Percentiles rank a stretch among this genome's conserved stretches.
These are phyloP conservation scores for Exophiala oligosperma DNA, from an alignment of 2,329 filamentous ascomycete species.

Conservation along the genomic window DNA sequence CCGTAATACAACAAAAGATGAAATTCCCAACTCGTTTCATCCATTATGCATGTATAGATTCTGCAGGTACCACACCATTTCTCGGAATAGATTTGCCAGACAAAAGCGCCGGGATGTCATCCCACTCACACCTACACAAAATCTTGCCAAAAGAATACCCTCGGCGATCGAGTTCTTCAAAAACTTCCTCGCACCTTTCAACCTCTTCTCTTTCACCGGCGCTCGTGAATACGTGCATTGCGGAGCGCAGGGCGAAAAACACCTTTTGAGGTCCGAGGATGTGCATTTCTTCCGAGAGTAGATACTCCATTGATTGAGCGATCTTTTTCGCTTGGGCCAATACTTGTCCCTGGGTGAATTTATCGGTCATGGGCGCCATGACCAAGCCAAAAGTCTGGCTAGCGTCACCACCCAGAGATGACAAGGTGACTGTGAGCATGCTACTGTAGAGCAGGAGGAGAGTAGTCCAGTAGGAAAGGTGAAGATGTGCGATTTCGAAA, in stretches of 20 bases:
- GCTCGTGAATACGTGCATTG: slow-evolving; percentile 10
- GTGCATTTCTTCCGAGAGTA: slow-evolving; percentile 13
- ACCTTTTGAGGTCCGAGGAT: slow-evolving; percentile 6
- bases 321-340: slow-evolving; percentile 7
- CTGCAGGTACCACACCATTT: too few species aligned
- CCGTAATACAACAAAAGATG: too few species aligned
- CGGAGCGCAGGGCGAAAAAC: slow-evolving; percentile 8
- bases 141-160: slow-evolving; percentile 16
- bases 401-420: background rate
- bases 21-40: too few species aligned
- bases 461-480: slow-evolving; percentile 12
- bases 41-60: too few species aligned
- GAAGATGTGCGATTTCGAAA: slow-evolving; percentile 13
- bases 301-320: slow-evolving; percentile 12
- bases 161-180: slow-evolving; percentile 9
- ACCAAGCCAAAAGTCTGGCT: background rate
- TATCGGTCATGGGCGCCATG: background rate
- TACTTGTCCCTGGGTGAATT: background rate
- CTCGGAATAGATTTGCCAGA: background rate
- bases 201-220: background rate
- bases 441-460: slow-evolving; percentile 10
- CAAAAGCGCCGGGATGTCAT: slow-evolving; percentile 11
- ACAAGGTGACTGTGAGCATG: slow-evolving; percentile 1
- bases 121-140: slow-evolving; percentile 8
- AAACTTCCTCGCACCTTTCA: background rate